Conservation (phyloP, 495 filamentous ascomycete species). For the Aspergillus taichungensis region DNA sequence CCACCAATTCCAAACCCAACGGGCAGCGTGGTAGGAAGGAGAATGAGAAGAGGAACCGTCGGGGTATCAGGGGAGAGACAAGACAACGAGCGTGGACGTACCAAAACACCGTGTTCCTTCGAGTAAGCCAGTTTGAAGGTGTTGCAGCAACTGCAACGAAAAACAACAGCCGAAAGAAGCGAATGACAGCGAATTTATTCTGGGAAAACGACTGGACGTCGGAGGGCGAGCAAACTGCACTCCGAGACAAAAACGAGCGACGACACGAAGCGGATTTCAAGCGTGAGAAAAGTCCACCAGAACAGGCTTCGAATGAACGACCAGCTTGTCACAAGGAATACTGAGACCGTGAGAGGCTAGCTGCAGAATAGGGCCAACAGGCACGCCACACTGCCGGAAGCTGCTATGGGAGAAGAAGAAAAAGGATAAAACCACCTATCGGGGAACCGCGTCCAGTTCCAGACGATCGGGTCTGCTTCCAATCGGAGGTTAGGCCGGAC, state of each 20-base stretch:
- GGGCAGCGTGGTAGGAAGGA: not conserved
- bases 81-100: conserved; percentile 26
- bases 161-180: conserved; percentile 35
- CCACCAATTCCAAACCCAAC: conserved; percentile 11
- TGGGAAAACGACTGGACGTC: conserved; percentile 29
- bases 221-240: conserved; percentile 26
- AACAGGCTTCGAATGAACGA: conserved; percentile 31
- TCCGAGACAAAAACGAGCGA: conserved; percentile 40
- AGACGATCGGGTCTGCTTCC: conserved; percentile 1
- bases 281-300: conserved; percentile 20
- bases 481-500: conserved; percentile 3
- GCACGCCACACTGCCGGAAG: conserved; percentile 17
- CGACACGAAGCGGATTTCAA: conserved; percentile 32
- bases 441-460: conserved; percentile 15
- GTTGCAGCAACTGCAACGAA: conserved; percentile 43
- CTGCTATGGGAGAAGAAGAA: conserved; percentile 3
- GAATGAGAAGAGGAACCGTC: conserved; percentile 14
- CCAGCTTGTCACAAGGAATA: conserved; percentile 17
- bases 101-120: conserved; percentile 42
- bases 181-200: conserved; percentile 43
- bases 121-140: conserved; percentile 48
- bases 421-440: conserved; percentile 13
- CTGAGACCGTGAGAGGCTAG: conserved; percentile 27
- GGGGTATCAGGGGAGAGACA: conserved; percentile 12
- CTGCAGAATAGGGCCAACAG: conserved; percentile 28